Conservation (phyloP, 2,329 filamentous ascomycete species). For the Ceratocystis huliohia region DNA sequence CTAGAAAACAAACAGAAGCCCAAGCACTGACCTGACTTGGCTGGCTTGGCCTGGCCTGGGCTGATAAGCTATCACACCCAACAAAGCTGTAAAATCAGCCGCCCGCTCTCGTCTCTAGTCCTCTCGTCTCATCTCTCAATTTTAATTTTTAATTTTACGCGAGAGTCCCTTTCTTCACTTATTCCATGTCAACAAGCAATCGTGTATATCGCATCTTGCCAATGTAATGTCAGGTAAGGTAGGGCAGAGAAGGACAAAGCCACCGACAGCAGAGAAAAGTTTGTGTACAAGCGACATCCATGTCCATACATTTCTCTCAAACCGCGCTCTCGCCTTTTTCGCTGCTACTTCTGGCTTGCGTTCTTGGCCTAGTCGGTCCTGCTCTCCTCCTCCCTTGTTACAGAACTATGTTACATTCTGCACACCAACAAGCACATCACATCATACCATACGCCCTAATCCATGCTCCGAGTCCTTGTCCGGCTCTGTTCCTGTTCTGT, state of each 20-base stretch:
- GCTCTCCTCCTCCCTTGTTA: neutral
- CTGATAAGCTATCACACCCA: neutral
- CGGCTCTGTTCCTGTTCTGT: neutral
- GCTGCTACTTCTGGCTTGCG: too few species aligned
- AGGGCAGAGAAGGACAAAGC: neutral
- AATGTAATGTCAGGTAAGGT: neutral
- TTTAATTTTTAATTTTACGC: slow-evolving; percentile 8
- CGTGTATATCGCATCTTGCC: neutral
- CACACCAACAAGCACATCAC: neutral
- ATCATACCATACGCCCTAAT: neutral
- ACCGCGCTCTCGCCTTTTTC: neutral
- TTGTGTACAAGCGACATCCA: neutral
- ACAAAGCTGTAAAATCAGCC: slow-evolving; percentile 1
- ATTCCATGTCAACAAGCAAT: neutral
- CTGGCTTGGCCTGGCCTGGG: too few species aligned
- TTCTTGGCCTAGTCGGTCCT: neutral
- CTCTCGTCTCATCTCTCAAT: slow-evolving; percentile 2
- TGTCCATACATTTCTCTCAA: neutral
- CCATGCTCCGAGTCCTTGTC: neutral
- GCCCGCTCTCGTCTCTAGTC: neutral
- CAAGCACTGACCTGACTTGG: too few species aligned
- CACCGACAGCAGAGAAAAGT: neutral
- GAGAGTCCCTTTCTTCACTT: neutral
- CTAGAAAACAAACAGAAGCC: too few species aligned
- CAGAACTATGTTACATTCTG: neutral